Evolutionary conservation across 768 basidiomycete genomes (phyloP), one percentile per base, ranked within the genome.

Genomic region (Agaricus subrufescens): DNA sequence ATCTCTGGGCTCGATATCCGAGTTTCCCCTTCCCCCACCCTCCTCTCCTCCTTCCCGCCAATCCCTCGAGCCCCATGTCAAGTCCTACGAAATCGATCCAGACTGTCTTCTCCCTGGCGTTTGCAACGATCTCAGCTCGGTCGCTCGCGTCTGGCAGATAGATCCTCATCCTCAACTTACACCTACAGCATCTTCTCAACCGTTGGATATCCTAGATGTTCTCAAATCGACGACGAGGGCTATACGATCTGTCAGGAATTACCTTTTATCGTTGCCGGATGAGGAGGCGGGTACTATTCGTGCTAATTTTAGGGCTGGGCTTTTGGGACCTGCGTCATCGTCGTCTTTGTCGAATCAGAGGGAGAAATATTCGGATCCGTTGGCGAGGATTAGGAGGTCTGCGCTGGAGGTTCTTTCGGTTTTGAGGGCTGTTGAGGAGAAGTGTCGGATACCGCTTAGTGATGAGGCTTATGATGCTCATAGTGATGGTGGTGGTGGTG

Each of bases 401-500:
- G 92, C 93, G 1, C 71, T 98, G 51, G 94, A 94, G 58, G 89
- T 97, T 0, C 81, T 98, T 30, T 79, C 86, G 4, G 76, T 83
- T 39, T 79, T 98, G 42, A 80, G 92, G 38, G 84, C 83, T 30
- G 71, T 98, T 19, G 96, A 98, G 67, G 92, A 94, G 65, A 71
- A 72, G 8, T 82, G 82, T 39, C 81, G 96, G 3, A 67, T 94
- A 3, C 88, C 91, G 4, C 74, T 91, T 6, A 82, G 78, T 15
- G 89, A 93, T 65, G 89, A 91, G 44, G 88, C 83, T n/a, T 92
- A 91, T 62, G 90, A 92, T 63, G 86, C 80, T 8, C 83, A 86
- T 68, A 88, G 86, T 60, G 90, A 91, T 50, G 85, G 78, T 37
- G 81, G 75, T 5, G 77, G 58, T 68, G 69, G 60, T 12, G 63